phyloP scores from a whole-genome alignment of 2,329 filamentous ascomycete species.

The Dactylonectria macrodidyma region DNA sequence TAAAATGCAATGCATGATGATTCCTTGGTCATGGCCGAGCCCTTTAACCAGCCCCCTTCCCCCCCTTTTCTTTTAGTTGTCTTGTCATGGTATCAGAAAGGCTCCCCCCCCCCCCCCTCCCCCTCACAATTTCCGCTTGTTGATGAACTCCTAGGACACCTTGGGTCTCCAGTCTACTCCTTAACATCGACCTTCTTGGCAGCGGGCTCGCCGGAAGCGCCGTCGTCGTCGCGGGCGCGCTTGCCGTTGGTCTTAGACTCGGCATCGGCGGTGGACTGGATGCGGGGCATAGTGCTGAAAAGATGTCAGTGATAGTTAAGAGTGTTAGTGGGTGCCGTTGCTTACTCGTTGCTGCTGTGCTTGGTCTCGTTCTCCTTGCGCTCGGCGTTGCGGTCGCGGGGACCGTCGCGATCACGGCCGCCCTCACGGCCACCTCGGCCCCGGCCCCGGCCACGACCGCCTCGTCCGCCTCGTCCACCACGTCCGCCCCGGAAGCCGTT shows the following conservation, averaged over 20 bases:
- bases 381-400: constrained; percentile 40
- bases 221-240: constrained; percentile 69
- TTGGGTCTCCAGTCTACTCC: constrained; percentile 44
- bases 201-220: constrained; percentile 59
- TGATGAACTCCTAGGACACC: constrained; percentile 10
- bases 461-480: constrained; percentile 58
- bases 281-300: constrained; percentile 52
- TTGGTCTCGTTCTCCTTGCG: constrained; percentile 46
- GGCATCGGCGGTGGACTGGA: constrained; percentile 62
- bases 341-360: constrained; percentile 49
- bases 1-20: constrained; percentile 36
- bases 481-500: constrained; percentile 68
- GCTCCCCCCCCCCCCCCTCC: constrained; percentile 15
- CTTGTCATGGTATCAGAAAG: constrained; percentile 42
- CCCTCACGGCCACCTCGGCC: constrained; percentile 59
- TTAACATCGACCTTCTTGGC: constrained; percentile 76
- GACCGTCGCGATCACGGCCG: constrained; percentile 51
- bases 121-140: constrained; percentile 13
- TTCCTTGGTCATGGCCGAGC: constrained; percentile 29
- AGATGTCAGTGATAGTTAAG: constrained; percentile 31
- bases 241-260: constrained; percentile 61
- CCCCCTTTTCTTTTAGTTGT: constrained; percentile 15
- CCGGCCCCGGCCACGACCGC: constrained; percentile 60
- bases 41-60: background rate
- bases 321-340: background rate